Evolutionary conservation across 495 filamentous ascomycete genomes (phyloP).

Genomic region (Penicillium flavigenum): DNA sequence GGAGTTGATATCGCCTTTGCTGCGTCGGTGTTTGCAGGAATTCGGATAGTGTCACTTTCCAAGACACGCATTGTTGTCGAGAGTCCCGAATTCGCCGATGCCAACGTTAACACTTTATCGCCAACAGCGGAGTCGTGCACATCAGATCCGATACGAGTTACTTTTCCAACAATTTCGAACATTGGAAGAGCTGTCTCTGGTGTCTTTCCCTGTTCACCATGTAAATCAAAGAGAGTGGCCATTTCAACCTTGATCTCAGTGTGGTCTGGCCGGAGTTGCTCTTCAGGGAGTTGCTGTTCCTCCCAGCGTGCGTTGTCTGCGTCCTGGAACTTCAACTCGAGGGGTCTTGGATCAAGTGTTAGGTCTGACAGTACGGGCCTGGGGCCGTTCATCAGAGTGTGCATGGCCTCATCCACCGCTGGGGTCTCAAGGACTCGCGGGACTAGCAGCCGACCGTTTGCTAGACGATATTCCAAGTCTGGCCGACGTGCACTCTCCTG

Average conservation of each 20-base stretch:
- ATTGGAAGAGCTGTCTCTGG: conserved; percentile 19
- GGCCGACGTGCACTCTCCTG: conserved; percentile 13
- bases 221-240: conserved; percentile 18
- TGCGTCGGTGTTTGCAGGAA: conserved; percentile 14
- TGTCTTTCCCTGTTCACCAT: conserved; percentile 7
- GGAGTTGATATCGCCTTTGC: conserved; percentile 20
- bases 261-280: conserved; percentile 13
- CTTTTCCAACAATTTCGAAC: conserved; percentile 20
- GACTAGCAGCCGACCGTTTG: conserved; percentile 20
- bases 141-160: conserved; percentile 17
- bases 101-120: conserved; percentile 19
- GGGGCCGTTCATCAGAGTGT: conserved; percentile 23
- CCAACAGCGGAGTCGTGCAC: conserved; percentile 21
- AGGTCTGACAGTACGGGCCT: conserved; percentile 17
- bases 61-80: conserved; percentile 15
- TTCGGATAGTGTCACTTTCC: conserved; percentile 19
- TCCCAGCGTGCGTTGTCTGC: conserved; percentile 18
- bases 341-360: conserved; percentile 9
- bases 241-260: conserved; percentile 22
- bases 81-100: conserved; percentile 12
- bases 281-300: conserved; percentile 6
- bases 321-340: conserved; percentile 18
- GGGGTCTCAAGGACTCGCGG: conserved; percentile 21
- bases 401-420: conserved; percentile 26
- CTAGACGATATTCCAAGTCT: conserved; percentile 24